Evolutionary conservation across 495 filamentous ascomycete species (phyloP).

Genomic region (Penicillium herquei): DNA sequence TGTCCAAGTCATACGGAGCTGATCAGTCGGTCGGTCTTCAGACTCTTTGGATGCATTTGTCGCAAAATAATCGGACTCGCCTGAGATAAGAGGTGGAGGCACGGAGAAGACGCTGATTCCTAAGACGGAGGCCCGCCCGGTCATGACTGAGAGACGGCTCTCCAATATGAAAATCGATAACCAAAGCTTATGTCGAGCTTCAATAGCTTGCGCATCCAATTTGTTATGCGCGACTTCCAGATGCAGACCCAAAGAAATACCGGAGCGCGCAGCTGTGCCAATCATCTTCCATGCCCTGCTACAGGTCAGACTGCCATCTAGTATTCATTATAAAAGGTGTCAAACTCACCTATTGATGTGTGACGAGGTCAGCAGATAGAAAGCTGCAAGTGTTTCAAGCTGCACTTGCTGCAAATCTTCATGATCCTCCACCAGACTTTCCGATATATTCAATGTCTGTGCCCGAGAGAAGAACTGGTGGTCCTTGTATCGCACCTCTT

Average conservation of each 20-base stretch:
- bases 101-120: not conserved
- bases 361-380: constrained; percentile 53
- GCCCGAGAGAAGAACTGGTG: constrained; percentile 54
- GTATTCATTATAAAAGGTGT: not conserved
- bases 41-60: not conserved
- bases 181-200: not conserved
- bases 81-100: not conserved
- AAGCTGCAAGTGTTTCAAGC: constrained; percentile 46
- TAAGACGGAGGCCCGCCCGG: not conserved
- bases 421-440: constrained; percentile 41
- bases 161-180: not conserved
- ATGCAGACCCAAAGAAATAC: not conserved
- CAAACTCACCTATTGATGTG: constrained; percentile 53
- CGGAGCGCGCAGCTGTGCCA: not conserved
- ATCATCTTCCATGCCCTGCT: not conserved
- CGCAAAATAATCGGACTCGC: not conserved
- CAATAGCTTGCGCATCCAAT: not conserved
- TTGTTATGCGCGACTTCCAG: not conserved
- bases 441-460: constrained; percentile 43
- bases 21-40: not conserved
- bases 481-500: constrained; percentile 37
- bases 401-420: constrained; percentile 54
- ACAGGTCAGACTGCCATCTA: not conserved
- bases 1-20: not conserved
- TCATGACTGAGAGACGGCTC: not conserved